Evolutionary conservation across 176 grass and related monocot genomes (phyloP).

Genomic region (Calamus simplicifolius): DNA sequence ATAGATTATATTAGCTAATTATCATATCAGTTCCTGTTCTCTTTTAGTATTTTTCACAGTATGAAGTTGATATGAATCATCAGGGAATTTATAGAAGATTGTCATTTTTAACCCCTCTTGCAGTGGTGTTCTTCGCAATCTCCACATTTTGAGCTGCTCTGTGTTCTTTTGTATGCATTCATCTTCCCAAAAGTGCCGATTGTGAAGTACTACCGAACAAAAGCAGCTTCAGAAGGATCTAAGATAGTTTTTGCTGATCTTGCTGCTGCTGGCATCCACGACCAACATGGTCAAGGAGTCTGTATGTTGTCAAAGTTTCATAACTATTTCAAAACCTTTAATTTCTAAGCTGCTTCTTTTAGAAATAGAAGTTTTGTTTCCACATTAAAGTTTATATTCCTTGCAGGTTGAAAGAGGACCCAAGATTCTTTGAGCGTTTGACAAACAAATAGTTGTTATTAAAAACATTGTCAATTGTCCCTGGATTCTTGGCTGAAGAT

Average conservation of each 20-base stretch:
- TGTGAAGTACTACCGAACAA: conserved; percentile 60
- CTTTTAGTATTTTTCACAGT: no score
- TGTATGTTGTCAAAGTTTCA: neutral
- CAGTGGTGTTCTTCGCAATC: conserved; percentile 64
- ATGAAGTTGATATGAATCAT: no score
- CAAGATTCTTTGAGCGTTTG: conserved; percentile 37
- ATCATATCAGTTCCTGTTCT: no score
- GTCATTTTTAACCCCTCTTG: neutral
- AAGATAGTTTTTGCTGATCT: conserved; percentile 59
- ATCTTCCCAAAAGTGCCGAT: conserved; percentile 88
- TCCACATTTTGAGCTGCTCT: conserved; percentile 54
- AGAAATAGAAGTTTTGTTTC: no score
- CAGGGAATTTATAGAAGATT: no score
- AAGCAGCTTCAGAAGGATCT: conserved; percentile 56
- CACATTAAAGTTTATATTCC: neutral
- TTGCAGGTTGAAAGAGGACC: conserved; percentile 55
- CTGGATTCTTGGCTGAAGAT: conserved; percentile 89
- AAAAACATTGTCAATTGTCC: conserved; percentile 62
- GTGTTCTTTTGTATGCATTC: conserved; percentile 50
- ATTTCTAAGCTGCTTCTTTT: no score
- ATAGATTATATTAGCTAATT: no score
- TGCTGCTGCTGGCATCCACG: conserved; percentile 46
- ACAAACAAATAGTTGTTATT: conserved; percentile 46
- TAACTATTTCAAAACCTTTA: neutral
- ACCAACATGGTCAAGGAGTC: conserved; percentile 10